phyloP scores from a whole-genome alignment of 2,329 filamentous ascomycete species.

The Pseudonectria foliicola region DNA sequence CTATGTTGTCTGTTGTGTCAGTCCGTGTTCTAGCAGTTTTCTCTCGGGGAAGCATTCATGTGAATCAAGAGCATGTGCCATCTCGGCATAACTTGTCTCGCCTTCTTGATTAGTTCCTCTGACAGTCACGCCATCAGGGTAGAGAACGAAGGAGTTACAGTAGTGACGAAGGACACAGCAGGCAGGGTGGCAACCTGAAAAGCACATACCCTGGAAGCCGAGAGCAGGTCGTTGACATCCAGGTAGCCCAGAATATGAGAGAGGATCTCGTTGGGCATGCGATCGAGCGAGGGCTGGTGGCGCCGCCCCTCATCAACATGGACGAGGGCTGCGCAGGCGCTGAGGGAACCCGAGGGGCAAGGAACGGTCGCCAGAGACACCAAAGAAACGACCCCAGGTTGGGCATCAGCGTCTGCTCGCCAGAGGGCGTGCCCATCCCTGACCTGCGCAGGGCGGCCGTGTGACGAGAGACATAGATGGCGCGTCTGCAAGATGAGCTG shows the following conservation, averaged over 20 bases:
- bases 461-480: conserved; percentile 22
- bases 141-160: neutral
- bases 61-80: neutral
- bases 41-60: neutral
- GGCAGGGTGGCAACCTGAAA: conserved; percentile 1
- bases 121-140: neutral
- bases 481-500: conserved; percentile 29
- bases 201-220: conserved; percentile 47
- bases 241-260: conserved; percentile 49
- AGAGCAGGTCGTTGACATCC: conserved; percentile 50
- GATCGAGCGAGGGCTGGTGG: conserved; percentile 24
- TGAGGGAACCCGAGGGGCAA: conserved; percentile 2
- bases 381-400: conserved; percentile 14
- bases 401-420: conserved; percentile 24
- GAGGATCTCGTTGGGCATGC: conserved; percentile 50
- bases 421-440: conserved; percentile 11
- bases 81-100: too few species aligned
- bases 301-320: neutral
- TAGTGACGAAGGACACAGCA: neutral
- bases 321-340: conserved; percentile 1
- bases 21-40: conserved; percentile 7
- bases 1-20: conserved; percentile 29
- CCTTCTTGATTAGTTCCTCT: too few species aligned
- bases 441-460: conserved; percentile 7
- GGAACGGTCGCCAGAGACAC: conserved; percentile 5